Evolutionary conservation across 805 yeast genomes (phyloP).

Genomic region (Spathaspora gorwiae): DNA sequence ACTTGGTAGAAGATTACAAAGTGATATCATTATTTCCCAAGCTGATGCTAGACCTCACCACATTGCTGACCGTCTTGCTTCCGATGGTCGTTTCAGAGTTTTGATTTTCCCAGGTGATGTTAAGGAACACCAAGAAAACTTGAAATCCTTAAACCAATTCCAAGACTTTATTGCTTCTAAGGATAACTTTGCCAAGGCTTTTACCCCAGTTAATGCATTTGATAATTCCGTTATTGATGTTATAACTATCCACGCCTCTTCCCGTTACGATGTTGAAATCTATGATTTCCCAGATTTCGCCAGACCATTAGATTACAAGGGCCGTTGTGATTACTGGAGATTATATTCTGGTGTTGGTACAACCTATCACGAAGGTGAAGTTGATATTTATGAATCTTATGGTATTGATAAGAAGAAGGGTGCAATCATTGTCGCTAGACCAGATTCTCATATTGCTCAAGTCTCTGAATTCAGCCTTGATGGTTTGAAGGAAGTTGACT

Average conservation of each 20-base stretch:
- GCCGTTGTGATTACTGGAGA: conserved; percentile 23
- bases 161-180: conserved; percentile 8
- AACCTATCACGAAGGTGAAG: conserved; percentile 23
- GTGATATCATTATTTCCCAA: conserved; percentile 18
- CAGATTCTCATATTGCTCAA: conserved; percentile 28
- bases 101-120: conserved; percentile 22
- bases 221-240: conserved; percentile 17
- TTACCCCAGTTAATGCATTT: conserved; percentile 23
- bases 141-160: conserved; percentile 6
- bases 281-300: conserved; percentile 21
- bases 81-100: conserved; percentile 29
- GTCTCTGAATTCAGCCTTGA: conserved; percentile 13
- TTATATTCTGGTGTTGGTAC: conserved; percentile 19
- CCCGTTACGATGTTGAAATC: conserved; percentile 15
- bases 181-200: conserved; percentile 11
- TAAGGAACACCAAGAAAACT: conserved; percentile 2
- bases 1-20: conserved; percentile 21
- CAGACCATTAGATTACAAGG: conserved; percentile 18
- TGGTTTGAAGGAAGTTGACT: conserved; percentile 13
- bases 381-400: conserved; percentile 20
- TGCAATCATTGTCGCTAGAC: conserved; percentile 21
- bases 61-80: conserved; percentile 16
- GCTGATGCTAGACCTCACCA: conserved; percentile 20
- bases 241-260: conserved; percentile 18
- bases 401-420: conserved; percentile 22